Base-by-base conservation (phyloP, 2,329 filamentous ascomycete species). In the Phyllachora maydis region DNA sequence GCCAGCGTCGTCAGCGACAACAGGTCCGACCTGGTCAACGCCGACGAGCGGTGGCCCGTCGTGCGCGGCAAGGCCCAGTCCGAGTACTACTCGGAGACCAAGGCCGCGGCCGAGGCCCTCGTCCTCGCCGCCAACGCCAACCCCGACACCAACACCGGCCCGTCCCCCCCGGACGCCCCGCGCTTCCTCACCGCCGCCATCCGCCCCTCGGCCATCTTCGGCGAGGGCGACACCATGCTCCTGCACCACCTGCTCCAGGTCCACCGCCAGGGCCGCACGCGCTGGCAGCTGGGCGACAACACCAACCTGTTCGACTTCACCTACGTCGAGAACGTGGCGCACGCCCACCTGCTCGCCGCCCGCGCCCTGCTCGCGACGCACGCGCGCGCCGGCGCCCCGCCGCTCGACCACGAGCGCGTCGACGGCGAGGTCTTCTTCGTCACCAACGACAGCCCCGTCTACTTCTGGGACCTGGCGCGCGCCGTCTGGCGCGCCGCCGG, bases 21-120 rank as follows among this genome's bases (percentile, higher is more conserved):
- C 35, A 55, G 60, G 30, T 65, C 54, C 30, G 77, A 92, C 43
- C 62, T 90, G 43, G 62, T 70, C 44, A 83, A 92, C 44, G 81
- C 79, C 33, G 74, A 83, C 46, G 85, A 95, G 56, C 56, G 63
- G 22, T 81, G 75, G 60, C 79, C 79, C 14, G 60, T 75, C 23
- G 70, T 88, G 24, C 59, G 67, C 22, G 77, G 77, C 16, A 61
- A 63, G 29, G 50, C 67, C 34, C 72, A 83, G 47, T 57, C 56
- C 26, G 76, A 82, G 46, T 81, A 81, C 48, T 95, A 95, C 49
- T 82, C 82, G 15, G 72, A 83, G 50, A 90, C 81, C 9, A 95
- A 93, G 76, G 74, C 77, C 26, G 60, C 74, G 30, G 85, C 83
- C 22, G 85, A 95, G 55, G 58, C 71, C 30, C 54, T 82, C 25